Evolutionary conservation across 805 yeast genomes (phyloP).

Genomic region (Schizosaccharomyces lindneri): DNA sequence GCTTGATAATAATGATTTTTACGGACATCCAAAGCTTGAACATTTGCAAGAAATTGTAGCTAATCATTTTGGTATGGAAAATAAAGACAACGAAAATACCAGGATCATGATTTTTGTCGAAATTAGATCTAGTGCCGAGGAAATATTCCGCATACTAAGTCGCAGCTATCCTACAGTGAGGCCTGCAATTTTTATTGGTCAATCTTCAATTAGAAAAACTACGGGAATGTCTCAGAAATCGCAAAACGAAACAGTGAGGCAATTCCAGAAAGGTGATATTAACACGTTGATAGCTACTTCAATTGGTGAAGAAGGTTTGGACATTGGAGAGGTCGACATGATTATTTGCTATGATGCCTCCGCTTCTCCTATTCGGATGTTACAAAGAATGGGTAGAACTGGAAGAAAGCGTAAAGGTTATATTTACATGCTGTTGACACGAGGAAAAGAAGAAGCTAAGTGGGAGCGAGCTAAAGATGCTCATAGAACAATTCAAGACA

Average conservation of each 20-base stretch:
- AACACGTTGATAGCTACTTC: conserved; percentile 86
- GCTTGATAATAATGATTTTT: conserved; percentile 16
- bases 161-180: conserved; percentile 14
- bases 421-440: conserved; percentile 48
- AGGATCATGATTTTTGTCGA: conserved; percentile 75
- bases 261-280: conserved; percentile 45
- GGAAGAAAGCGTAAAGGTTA: conserved; percentile 85
- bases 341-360: conserved; percentile 86
- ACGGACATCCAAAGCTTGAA: conserved; percentile 42
- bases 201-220: conserved; percentile 31
- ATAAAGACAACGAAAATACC: conserved; percentile 20
- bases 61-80: conserved; percentile 10
- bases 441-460: conserved; percentile 43
- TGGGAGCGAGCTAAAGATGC: conserved; percentile 68
- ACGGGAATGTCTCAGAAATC: conserved; percentile 83
- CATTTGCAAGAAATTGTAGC: conserved; percentile 4
- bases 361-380: conserved; percentile 71
- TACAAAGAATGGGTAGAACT: conserved; percentile 95
- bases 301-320: conserved; percentile 95
- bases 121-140: conserved; percentile 70
- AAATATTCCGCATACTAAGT: conserved; percentile 38
- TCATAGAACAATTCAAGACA: conserved; percentile 43
- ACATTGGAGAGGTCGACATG: conserved; percentile 91
- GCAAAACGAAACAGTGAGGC: conserved; percentile 30
- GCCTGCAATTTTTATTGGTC: conserved; percentile 88